Percentiles rank a stretch among this genome's conserved stretches.
Evolutionary conservation across 305 asterid genomes (phyloP).

Genomic region (Ilex paraguariensis): DNA sequence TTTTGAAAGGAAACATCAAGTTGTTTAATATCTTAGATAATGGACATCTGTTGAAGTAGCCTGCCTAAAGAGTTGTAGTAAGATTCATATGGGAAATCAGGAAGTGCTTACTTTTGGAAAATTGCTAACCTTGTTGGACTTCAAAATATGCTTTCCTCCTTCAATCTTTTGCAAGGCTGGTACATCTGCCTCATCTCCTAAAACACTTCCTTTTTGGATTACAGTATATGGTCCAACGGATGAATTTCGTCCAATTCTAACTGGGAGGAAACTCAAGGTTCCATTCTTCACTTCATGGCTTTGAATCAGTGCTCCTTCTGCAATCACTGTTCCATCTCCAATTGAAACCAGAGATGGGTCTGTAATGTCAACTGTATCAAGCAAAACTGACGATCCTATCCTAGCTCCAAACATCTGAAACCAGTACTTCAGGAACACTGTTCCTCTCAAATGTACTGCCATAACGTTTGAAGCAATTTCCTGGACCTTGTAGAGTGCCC

Average conservation of each 20-base stretch:
- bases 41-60: no score
- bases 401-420: slow-evolving; percentile 68
- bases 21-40: no score
- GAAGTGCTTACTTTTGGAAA: slow-evolving; percentile 25
- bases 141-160: slow-evolving; percentile 29
- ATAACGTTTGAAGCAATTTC: slow-evolving; percentile 64
- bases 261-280: slow-evolving; percentile 45
- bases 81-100: no score
- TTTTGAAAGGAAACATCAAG: no score
- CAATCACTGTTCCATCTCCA: slow-evolving; percentile 54
- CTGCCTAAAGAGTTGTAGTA: no score
- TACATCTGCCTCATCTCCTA: slow-evolving; percentile 46
- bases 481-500: slow-evolving; percentile 74
- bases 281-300: slow-evolving; percentile 68
- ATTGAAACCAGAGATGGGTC: slow-evolving; percentile 72
- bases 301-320: slow-evolving; percentile 65
- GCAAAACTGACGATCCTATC: slow-evolving; percentile 58
- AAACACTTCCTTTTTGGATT: slow-evolving; percentile 49
- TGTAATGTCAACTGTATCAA: slow-evolving; percentile 66
- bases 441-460: slow-evolving; percentile 82
- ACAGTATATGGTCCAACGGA: slow-evolving; percentile 61
- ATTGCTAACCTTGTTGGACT: slow-evolving; percentile 27
- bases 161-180: slow-evolving; percentile 46
- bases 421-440: slow-evolving; percentile 67
- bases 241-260: slow-evolving; percentile 51